A percentile compares a stretch with the other conserved stretches of the same genome.
phyloP scores from a whole-genome alignment of 192 early-diverging fungal species.

The Phlyctochytrium planicorne region DNA sequence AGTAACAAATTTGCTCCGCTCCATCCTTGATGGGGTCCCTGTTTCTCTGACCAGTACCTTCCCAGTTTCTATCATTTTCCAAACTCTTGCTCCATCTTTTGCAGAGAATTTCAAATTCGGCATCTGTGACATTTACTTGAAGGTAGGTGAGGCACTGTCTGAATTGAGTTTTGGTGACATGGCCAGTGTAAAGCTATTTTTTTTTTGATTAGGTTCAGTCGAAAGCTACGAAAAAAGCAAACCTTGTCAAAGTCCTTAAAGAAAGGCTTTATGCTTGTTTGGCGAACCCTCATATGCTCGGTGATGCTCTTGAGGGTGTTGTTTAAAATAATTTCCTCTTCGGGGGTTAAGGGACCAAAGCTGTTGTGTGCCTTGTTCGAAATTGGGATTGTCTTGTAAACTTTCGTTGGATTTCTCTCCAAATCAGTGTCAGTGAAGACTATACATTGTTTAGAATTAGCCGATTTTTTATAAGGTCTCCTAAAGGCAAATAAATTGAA shows the following conservation, averaged over 20 bases:
- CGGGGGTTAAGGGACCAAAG: constrained; percentile 20
- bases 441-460: constrained; percentile 1
- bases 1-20: constrained; percentile 45
- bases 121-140: constrained; percentile 40
- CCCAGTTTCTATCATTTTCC: constrained; percentile 6
- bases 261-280: constrained; percentile 53
- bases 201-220: not conserved
- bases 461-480: not conserved
- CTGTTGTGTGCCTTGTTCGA: constrained; percentile 31
- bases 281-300: constrained; percentile 40
- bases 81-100: constrained; percentile 41
- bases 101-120: constrained; percentile 49
- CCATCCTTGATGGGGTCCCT: constrained; percentile 33
- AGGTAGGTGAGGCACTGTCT: constrained; percentile 51
- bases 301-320: constrained; percentile 36
- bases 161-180: constrained; percentile 53
- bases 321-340: constrained; percentile 32
- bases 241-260: constrained; percentile 59
- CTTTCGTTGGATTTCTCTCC: constrained; percentile 39
- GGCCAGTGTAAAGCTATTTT: constrained; percentile 45
- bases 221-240: constrained; percentile 10
- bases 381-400: constrained; percentile 18
- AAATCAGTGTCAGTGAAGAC: constrained; percentile 49
- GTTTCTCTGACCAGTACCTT: not conserved
- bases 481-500: not conserved